These are phyloP conservation scores for Botryotinia calthae DNA, from an alignment of 2,329 filamentous ascomycete genomes.

Conservation along the genomic window DNA sequence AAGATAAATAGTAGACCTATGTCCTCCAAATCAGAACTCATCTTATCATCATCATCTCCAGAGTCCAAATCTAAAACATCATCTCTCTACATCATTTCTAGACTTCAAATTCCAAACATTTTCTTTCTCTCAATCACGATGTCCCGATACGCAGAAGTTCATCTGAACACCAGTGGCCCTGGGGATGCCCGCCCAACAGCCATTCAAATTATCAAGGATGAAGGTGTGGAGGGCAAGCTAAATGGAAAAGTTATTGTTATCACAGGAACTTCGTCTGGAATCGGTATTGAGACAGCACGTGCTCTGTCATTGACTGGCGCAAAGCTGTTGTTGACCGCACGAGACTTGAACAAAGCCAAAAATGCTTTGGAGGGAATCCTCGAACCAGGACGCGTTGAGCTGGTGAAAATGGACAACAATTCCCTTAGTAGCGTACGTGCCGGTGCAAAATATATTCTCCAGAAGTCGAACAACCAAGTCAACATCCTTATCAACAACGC, in stretches of 20 bases:
- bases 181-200: slow-evolving; percentile 39
- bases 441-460: slow-evolving; percentile 31
- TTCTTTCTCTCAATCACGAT: neutral
- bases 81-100: neutral
- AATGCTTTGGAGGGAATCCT: neutral
- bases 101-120: neutral
- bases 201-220: slow-evolving; percentile 39
- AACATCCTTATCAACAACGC: slow-evolving; percentile 35
- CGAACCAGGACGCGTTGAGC: neutral
- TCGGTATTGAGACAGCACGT: slow-evolving; percentile 42
- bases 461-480: slow-evolving; percentile 30
- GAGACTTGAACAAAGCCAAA: neutral
- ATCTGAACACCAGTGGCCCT: slow-evolving; percentile 27
- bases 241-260: slow-evolving; percentile 38
- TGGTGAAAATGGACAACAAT: neutral
- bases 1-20: neutral
- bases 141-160: slow-evolving; percentile 15
- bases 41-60: neutral
- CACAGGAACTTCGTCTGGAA: slow-evolving; percentile 43
- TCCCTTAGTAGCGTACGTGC: neutral
- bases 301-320: slow-evolving; percentile 42
- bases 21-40: neutral
- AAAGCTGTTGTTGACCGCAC: slow-evolving; percentile 36
- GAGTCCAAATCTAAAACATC: neutral
- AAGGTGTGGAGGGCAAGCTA: slow-evolving; percentile 33